Percentiles rank a stretch among this genome's conserved stretches.
Evolutionary conservation across 805 yeast species (phyloP).

Genomic region (Starmera amethionina): DNA sequence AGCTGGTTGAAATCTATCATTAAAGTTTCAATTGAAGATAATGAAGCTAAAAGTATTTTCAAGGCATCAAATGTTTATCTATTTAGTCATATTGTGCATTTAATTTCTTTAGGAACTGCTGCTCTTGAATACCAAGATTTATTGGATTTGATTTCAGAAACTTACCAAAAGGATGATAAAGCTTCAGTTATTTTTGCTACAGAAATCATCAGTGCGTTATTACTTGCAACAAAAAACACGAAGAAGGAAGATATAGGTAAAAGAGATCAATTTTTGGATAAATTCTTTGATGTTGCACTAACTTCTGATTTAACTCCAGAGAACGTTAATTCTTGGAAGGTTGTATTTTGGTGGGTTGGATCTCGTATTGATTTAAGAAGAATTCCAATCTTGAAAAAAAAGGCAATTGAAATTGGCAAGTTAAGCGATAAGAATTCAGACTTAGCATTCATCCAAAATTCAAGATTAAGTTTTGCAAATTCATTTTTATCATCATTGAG

Average conservation of each 20-base stretch:
- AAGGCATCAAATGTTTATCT: slow-evolving; percentile 56
- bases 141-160: slow-evolving; percentile 34
- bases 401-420: slow-evolving; percentile 33
- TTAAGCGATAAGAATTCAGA: slow-evolving; percentile 38
- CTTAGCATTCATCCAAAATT: slow-evolving; percentile 55
- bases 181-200: slow-evolving; percentile 66
- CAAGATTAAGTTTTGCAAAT: slow-evolving; percentile 47
- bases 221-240: slow-evolving; percentile 38
- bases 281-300: slow-evolving; percentile 36
- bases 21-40: slow-evolving; percentile 47
- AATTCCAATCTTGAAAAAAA: slow-evolving; percentile 38
- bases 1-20: slow-evolving; percentile 50
- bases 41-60: slow-evolving; percentile 59
- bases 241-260: slow-evolving; percentile 20
- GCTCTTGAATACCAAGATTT: slow-evolving; percentile 41
- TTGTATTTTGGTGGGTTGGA: slow-evolving; percentile 68
- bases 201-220: slow-evolving; percentile 59
- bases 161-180: slow-evolving; percentile 59
- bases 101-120: slow-evolving; percentile 36
- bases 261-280: slow-evolving; percentile 37
- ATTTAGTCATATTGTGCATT: slow-evolving; percentile 36
- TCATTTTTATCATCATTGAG: slow-evolving; percentile 38
- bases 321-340: slow-evolving; percentile 61
- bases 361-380: slow-evolving; percentile 60
- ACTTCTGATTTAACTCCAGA: slow-evolving; percentile 63